Conservation (phyloP, 495 filamentous ascomycete species). For the Letharia lupina region DNA sequence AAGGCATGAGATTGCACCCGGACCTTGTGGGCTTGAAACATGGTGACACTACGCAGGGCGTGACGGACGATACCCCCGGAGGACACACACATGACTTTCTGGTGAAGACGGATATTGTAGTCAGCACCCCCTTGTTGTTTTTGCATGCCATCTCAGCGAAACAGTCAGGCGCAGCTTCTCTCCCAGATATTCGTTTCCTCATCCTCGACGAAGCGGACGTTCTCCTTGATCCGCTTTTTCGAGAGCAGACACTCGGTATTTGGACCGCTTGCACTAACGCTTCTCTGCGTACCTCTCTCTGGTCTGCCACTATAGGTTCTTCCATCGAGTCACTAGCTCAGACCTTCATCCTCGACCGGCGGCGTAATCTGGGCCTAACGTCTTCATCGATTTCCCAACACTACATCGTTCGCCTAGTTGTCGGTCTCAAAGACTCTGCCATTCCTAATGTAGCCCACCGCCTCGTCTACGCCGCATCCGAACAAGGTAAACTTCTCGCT, state of each 20-base stretch:
- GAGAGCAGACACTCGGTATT: constrained; percentile 78
- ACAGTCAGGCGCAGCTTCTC: constrained; percentile 34
- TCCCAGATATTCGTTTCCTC: constrained; percentile 60
- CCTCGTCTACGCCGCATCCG: constrained; percentile 83
- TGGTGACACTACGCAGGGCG: constrained; percentile 34
- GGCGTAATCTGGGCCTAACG: constrained; percentile 23
- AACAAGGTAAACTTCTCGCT: constrained; percentile 86
- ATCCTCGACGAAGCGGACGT: constrained; percentile 94
- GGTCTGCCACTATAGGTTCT: constrained; percentile 96
- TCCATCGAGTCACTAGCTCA: constrained; percentile 72
- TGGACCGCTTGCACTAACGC: constrained; percentile 68
- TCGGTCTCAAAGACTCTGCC: constrained; percentile 90
- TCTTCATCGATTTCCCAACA: constrained; percentile 22
- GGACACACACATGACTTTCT: constrained; percentile 29
- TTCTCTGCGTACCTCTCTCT: constrained; percentile 64
- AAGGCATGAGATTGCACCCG: constrained; percentile 59
- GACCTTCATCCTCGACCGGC: constrained; percentile 49
- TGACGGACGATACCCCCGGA: constrained; percentile 32
- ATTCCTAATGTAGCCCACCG: constrained; percentile 85
- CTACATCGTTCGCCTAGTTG: constrained; percentile 68
- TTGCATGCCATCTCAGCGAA: constrained; percentile 59
- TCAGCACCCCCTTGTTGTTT: constrained; percentile 77
- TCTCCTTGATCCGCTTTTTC: constrained; percentile 81
- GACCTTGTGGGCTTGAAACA: constrained; percentile 29
- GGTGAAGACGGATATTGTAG: constrained; percentile 69